Conservation (phyloP, 441 rosid species). For the Populus tomentosa region DNA sequence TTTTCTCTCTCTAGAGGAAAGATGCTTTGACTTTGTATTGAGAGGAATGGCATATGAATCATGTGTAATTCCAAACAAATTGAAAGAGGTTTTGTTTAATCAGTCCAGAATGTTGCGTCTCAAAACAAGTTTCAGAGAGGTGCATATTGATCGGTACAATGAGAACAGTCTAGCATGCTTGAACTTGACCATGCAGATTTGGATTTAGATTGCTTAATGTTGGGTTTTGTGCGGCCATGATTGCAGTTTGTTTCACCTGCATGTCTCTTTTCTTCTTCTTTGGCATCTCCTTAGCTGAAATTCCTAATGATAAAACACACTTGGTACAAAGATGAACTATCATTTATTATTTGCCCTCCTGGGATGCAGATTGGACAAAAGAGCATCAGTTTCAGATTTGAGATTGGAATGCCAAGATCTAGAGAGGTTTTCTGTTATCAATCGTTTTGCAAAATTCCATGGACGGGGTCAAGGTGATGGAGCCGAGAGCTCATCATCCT, state of each 20-base stretch:
- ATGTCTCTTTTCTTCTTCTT: conserved; percentile 32
- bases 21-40: not conserved
- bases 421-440: conserved; percentile 54
- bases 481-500: conserved; percentile 30
- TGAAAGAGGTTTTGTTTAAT: not conserved
- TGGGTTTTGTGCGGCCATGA: not conserved
- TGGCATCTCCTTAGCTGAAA: conserved; percentile 34
- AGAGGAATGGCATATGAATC: not conserved
- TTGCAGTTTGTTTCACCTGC: not conserved
- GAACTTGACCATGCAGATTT: not conserved
- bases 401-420: conserved; percentile 43
- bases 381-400: conserved; percentile 58
- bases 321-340: conserved; percentile 54
- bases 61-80: not conserved
- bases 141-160: not conserved
- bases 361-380: conserved; percentile 63
- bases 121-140: not conserved
- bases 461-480: conserved; percentile 49
- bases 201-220: not conserved
- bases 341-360: not conserved
- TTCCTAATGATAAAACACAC: conserved; percentile 34
- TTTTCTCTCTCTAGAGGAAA: not conserved
- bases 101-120: not conserved
- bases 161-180: not conserved
- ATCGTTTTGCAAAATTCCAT: conserved; percentile 91